Percentiles rank a stretch among this genome's conserved stretches.
These are phyloP conservation scores for Gymnopilus dilepis DNA, from an alignment of 768 basidiomycete species.

Conservation along the genomic window DNA sequence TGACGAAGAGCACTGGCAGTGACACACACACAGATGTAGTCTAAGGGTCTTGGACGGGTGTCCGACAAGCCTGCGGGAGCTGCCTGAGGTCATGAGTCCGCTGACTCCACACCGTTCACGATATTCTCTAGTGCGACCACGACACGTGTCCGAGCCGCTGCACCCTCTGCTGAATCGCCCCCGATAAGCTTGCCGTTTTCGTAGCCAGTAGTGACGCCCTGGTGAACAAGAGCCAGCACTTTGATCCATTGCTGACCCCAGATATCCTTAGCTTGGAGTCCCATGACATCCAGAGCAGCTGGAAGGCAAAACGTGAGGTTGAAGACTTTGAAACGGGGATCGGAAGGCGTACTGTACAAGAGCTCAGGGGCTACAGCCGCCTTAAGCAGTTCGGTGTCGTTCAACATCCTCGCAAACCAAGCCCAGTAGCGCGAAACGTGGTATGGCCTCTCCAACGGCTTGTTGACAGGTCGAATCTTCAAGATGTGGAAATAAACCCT, in stretches of 20 bases:
- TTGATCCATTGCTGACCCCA: slow-evolving; percentile 87
- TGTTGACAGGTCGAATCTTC: slow-evolving; percentile 41
- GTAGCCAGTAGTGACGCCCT: slow-evolving; percentile 62
- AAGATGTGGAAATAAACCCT: slow-evolving; percentile 86
- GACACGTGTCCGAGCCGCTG: slow-evolving; percentile 65
- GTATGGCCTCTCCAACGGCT: slow-evolving; percentile 58
- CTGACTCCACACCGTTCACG: slow-evolving; percentile 34
- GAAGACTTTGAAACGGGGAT: slow-evolving; percentile 2
- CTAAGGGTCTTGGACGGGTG: not conserved
- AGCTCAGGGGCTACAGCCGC: slow-evolving; percentile 68
- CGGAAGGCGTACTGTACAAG: slow-evolving; percentile 60
- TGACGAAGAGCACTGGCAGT: slow-evolving; percentile 2
- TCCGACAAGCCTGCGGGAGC: no score
- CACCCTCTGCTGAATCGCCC: slow-evolving; percentile 63
- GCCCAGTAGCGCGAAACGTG: slow-evolving; percentile 71
- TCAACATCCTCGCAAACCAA: slow-evolving; percentile 70
- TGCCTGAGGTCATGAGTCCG: not conserved
- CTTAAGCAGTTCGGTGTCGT: slow-evolving; percentile 54
- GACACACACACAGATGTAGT: not conserved
- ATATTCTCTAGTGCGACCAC: slow-evolving; percentile 72
- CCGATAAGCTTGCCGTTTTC: slow-evolving; percentile 57
- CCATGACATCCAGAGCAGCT: slow-evolving; percentile 79
- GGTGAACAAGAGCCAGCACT: slow-evolving; percentile 67
- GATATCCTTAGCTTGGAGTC: slow-evolving; percentile 58
- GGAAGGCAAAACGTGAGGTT: slow-evolving; percentile 5